Base-by-base conservation (phyloP, 371 early-diverging fungal species). In the Mortierella polycephala region DNA sequence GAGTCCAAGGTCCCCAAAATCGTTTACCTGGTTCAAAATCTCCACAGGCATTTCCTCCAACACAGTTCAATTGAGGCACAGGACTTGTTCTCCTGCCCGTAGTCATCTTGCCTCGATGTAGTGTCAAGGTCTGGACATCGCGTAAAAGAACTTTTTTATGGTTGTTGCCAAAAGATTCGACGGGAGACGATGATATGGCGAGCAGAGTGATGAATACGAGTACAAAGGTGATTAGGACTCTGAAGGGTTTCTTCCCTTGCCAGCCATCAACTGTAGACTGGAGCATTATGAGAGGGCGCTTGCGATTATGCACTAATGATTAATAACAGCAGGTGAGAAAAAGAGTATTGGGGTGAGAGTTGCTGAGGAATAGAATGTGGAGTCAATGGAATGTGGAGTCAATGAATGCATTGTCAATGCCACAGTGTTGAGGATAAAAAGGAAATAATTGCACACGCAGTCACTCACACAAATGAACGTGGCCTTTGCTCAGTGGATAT, bases 21-120 rank as follows among this genome's bases (percentile, higher is more conserved):
- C 57, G 12, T 37, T 6, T 49, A 76, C 77, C 77, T 51, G 77
- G 77, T 46, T 76, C 77, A 67, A 52, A 76, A 42, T 67, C 56
- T 50, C 79, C 73, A 23, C 66, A 68, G 2, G 79, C 79, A 41
- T 69, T 79, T 50, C 79, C 79, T n/a, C 79, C 79, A 51, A 71
- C 62, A 47, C 79, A 79, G 30, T 45, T 58, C 30, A 72, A 18
- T 45, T 79, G 79, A 1, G 69, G 67, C 6, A 79, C 79, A 45
- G 79, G 73, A 23, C 57, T 63, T 2, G 69, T 60, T 42, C 79
- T 67, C 44, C 73, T 57, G 3, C 72, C 72, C 4, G 79, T 57
- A 0, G 79, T 79, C 73, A 69, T 72, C 37, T 40, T 57, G 59
- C 67, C 73, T 37, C 39, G 57, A 45, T 72, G 79, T 12, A 79